Percentiles rank a stretch among this genome's conserved stretches.
Conservation (phyloP, 805 yeast genomes). For the Kurtzmaniella cleridarum region DNA sequence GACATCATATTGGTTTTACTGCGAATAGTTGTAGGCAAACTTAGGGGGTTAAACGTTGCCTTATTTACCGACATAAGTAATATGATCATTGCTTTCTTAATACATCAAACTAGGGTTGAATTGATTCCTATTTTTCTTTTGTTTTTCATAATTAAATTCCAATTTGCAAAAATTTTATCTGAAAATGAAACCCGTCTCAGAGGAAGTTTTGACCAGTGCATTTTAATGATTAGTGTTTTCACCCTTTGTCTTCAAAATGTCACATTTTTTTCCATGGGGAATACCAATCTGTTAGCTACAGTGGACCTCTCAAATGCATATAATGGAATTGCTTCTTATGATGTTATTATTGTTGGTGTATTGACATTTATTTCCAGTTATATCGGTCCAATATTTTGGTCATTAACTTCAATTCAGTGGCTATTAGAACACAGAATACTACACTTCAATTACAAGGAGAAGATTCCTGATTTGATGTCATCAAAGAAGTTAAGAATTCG, state of each 20-base stretch:
- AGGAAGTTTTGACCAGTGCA: constrained; percentile 12
- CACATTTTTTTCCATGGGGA: constrained; percentile 81
- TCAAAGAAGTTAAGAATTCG: constrained; percentile 25
- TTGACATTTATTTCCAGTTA: constrained; percentile 81
- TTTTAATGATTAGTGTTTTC: constrained; percentile 25
- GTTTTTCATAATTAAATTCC: constrained; percentile 23
- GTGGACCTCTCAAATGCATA: constrained; percentile 89
- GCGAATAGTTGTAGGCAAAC: constrained; percentile 22
- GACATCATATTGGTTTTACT: constrained; percentile 24
- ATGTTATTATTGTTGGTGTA: constrained; percentile 65
- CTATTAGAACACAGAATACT: constrained; percentile 27
- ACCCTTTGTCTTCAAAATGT: constrained; percentile 62
- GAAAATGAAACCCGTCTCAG: constrained; percentile 3
- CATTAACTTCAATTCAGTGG: constrained; percentile 40
- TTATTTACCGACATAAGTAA: constrained; percentile 30
- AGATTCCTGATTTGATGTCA: constrained; percentile 8
- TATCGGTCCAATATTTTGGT: constrained; percentile 83
- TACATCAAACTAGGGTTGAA: constrained; percentile 50
- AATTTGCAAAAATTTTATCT: constrained; percentile 11
- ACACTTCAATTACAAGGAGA: constrained; percentile 7
- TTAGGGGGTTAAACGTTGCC: constrained; percentile 19
- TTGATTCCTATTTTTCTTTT: constrained; percentile 51
- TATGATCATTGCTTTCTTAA: constrained; percentile 35
- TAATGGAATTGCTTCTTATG: constrained; percentile 75
- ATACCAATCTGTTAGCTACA: constrained; percentile 87